These are phyloP conservation scores for Chytridium lagenaria DNA, from an alignment of 371 early-diverging fungal genomes.

Conservation along the genomic window DNA sequence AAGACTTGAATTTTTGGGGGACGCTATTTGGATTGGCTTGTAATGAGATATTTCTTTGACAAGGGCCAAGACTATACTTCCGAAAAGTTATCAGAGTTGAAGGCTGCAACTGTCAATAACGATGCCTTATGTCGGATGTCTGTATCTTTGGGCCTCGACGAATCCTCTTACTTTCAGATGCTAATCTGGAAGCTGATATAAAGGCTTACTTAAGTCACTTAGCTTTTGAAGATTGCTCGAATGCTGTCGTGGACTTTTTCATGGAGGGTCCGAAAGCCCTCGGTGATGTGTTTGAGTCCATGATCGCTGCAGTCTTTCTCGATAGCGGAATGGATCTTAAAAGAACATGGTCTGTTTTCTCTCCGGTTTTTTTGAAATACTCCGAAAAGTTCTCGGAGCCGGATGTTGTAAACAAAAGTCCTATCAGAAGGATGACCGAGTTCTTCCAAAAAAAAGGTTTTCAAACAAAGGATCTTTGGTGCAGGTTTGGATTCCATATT, in stretches of 20 bases:
- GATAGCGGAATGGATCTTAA: constrained; percentile 76
- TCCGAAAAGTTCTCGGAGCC: constrained; percentile 41
- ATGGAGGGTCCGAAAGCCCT: constrained; percentile 53
- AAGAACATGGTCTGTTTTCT: constrained; percentile 32
- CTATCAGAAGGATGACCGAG: constrained; percentile 49
- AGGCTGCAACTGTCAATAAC: constrained; percentile 88
- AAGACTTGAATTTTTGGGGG: constrained; percentile 92
- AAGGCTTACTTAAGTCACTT: constrained; percentile 34
- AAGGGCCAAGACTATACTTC: constrained; percentile 71
- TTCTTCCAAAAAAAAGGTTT: constrained; percentile 46
- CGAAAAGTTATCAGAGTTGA: constrained; percentile 75
- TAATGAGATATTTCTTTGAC: constrained; percentile 78
- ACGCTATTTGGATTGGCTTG: constrained; percentile 88
- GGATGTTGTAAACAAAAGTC: constrained; percentile 42
- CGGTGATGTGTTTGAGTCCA: constrained; percentile 49
- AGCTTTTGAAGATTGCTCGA: not conserved
- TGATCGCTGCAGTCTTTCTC: constrained; percentile 81
- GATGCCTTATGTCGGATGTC: constrained; percentile 58
- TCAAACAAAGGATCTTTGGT: constrained; percentile 42
- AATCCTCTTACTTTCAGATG: constrained; percentile 25
- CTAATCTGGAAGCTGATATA: constrained; percentile 31
- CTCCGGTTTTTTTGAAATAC: constrained; percentile 40
- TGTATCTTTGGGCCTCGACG: constrained; percentile 37
- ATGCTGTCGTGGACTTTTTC: not conserved
- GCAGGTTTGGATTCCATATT: constrained; percentile 23